Evolutionary conservation across 768 basidiomycete species (phyloP).

Genomic region (Trametes punicea): DNA sequence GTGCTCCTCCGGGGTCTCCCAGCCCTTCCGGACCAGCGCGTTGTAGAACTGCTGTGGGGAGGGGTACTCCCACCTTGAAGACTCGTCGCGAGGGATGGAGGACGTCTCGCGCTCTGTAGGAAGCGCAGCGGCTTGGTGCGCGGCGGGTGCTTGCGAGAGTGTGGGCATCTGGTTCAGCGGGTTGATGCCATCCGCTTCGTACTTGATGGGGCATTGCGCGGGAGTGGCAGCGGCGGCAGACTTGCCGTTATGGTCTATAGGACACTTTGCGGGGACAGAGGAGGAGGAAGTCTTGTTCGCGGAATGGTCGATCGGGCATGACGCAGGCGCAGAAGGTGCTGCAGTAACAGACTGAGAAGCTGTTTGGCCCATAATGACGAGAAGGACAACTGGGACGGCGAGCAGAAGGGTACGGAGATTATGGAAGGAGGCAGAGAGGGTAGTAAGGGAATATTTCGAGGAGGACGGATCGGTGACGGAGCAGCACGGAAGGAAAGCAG

Average conservation of each 20-base stretch:
- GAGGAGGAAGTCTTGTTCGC: conserved; percentile 17
- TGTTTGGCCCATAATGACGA: conserved; percentile 27
- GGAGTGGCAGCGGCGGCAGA: conserved; percentile 19
- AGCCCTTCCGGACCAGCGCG: conserved; percentile 92
- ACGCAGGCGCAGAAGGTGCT: conserved; percentile 17
- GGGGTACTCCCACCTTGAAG: conserved; percentile 86
- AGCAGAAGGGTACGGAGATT: background rate
- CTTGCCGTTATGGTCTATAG: conserved; percentile 34
- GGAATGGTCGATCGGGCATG: conserved; percentile 24
- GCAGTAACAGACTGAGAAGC: conserved; percentile 27
- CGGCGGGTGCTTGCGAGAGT: conserved; percentile 67
- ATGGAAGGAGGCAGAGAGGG: background rate
- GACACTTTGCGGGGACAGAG: conserved; percentile 33
- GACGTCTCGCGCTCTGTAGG: conserved; percentile 76
- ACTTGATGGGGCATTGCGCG: conserved; percentile 63
- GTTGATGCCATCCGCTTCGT: conserved; percentile 49
- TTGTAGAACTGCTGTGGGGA: conserved; percentile 98
- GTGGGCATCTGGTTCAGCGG: conserved; percentile 83
- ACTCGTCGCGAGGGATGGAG: conserved; percentile 74
- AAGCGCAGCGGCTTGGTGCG: conserved; percentile 54
- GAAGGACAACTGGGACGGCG: background rate
- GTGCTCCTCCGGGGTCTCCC: conserved; percentile 96
- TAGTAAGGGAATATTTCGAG: background rate
- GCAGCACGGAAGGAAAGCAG: conserved; percentile 8
- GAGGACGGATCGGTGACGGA: conserved; percentile 4